Conservation (phyloP, 1,139 yeast genomes). For the Blastobotrys raffinosifermentans region DNA sequence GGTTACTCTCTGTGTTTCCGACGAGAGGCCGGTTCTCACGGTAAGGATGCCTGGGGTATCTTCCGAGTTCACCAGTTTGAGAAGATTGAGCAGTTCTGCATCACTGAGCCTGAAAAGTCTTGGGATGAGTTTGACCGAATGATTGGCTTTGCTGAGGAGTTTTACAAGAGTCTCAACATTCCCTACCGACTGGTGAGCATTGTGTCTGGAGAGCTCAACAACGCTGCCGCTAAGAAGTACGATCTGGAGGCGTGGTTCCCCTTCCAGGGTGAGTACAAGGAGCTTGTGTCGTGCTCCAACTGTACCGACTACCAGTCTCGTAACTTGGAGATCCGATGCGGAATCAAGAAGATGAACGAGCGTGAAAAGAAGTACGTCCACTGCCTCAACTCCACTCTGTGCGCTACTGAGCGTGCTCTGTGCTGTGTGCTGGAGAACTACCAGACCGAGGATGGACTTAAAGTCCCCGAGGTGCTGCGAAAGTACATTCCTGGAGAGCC, state of each 20-base stretch:
- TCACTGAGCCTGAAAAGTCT: conserved; percentile 96
- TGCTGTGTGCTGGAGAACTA: conserved; percentile 97
- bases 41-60: conserved; percentile 99
- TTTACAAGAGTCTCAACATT: conserved; percentile 82
- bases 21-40: conserved; percentile 99
- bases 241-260: conserved; percentile 99
- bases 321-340: conserved; percentile 97
- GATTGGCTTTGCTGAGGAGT: conserved; percentile 88
- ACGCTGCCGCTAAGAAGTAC: conserved; percentile 98
- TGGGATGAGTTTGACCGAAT: conserved; percentile 96
- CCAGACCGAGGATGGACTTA: conserved; percentile 93
- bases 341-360: conserved; percentile 93
- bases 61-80: conserved; percentile 98
- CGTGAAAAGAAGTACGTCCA: conserved; percentile 97
- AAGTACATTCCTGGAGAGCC: conserved; percentile 98
- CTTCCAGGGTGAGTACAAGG: conserved; percentile 96
- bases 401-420: conserved; percentile 97
- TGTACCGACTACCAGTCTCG: conserved; percentile 99
- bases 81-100: conserved; percentile 88
- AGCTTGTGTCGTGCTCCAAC: conserved; percentile 95
- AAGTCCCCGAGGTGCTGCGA: conserved; percentile 91
- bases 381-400: conserved; percentile 93
- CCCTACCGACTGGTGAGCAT: conserved; percentile 98
- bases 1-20: conserved; percentile 98
- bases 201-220: conserved; percentile 97